A percentile compares a stretch with the other conserved stretches of the same genome.
Evolutionary conservation across 2,329 filamentous ascomycete genomes (phyloP).

Genomic region (Talaromyces pinophilus): DNA sequence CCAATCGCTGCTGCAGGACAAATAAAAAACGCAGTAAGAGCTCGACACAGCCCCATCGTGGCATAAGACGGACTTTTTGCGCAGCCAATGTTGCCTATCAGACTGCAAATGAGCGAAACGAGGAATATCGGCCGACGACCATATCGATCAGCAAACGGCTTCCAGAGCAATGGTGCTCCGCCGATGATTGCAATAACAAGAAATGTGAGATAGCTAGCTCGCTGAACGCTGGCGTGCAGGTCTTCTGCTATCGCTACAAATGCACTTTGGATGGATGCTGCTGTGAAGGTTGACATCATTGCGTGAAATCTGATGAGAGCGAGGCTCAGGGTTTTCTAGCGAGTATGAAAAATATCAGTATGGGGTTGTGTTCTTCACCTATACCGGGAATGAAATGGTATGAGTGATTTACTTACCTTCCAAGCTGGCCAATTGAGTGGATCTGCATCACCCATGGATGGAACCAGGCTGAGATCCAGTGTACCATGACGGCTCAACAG

Average conservation of each 20-base stretch:
- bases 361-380: background rate
- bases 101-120: background rate
- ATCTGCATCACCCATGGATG: background rate
- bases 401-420: background rate
- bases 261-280: background rate
- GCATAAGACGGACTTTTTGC: background rate
- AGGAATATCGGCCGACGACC: background rate
- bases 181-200: background rate
- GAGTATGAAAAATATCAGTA: background rate
- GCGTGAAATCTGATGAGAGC: background rate
- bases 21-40: background rate
- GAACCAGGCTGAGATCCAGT: background rate
- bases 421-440: background rate
- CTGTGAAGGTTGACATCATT: background rate
- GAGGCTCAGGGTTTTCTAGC: background rate
- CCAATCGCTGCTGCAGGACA: background rate
- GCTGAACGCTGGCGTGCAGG: background rate
- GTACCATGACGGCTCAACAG: background rate
- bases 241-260: background rate
- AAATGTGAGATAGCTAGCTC: background rate
- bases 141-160: background rate
- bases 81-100: background rate
- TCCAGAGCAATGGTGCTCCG: background rate
- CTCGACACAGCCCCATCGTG: background rate
- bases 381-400: background rate